Evolutionary conservation across 257 asterid species (phyloP).

Genomic region (Apocynum venetum): DNA sequence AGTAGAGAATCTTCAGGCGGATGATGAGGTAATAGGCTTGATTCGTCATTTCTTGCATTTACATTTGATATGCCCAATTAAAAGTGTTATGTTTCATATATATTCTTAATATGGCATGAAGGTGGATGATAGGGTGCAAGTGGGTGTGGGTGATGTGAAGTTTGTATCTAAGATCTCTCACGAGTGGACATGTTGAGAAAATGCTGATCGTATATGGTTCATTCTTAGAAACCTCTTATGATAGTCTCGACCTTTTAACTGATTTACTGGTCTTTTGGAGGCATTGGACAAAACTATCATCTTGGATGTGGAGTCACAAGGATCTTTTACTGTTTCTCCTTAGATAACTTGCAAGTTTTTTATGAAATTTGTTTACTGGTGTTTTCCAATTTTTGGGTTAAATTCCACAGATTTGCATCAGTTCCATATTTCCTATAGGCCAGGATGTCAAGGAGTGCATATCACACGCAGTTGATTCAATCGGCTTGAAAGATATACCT

Average conservation of each 20-base stretch:
- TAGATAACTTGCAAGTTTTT: not conserved
- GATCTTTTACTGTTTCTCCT: not conserved
- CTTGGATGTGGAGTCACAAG: not conserved
- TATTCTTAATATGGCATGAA: not conserved
- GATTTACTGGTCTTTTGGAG: not conserved
- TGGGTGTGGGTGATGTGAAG: not conserved
- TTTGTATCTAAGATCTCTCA: not conserved
- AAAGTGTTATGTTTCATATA: not conserved
- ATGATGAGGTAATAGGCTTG: slow-evolving; percentile 39
- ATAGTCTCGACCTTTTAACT: not conserved
- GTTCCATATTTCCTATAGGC: slow-evolving; percentile 49
- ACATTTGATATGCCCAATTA: not conserved
- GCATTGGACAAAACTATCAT: not conserved
- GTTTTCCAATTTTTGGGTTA: not conserved
- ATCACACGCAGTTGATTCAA: slow-evolving; percentile 69
- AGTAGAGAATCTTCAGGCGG: slow-evolving; percentile 27
- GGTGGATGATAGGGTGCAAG: not conserved
- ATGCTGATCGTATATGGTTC: not conserved
- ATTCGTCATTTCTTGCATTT: not conserved
- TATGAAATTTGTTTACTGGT: slow-evolving; percentile 8
- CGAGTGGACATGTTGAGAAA: not conserved
- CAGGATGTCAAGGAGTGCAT: slow-evolving; percentile 76
- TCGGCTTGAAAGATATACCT: slow-evolving; percentile 72
- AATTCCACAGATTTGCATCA: slow-evolving; percentile 56
- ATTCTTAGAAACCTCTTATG: not conserved